Conservation (phyloP, 129 eudicot genomes). For the Escallonia herrerae region DNA sequence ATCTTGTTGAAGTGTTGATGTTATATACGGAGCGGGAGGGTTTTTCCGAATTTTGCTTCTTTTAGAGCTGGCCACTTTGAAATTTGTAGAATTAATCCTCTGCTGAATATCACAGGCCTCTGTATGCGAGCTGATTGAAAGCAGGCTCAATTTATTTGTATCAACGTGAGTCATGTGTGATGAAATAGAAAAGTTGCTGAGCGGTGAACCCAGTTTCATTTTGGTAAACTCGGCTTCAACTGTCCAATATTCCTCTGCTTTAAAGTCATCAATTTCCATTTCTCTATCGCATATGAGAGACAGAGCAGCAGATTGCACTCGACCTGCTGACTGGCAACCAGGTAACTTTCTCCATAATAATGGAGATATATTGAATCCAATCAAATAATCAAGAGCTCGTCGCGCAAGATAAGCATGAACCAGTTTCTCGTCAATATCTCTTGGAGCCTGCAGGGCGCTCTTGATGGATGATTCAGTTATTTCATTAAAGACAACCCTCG, state of each 20-base stretch:
- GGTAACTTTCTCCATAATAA: constrained; percentile 90
- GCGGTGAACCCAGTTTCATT: constrained; percentile 9
- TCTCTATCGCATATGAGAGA: constrained; percentile 84
- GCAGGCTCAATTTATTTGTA: constrained; percentile 48
- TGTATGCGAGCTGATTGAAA: constrained; percentile 40
- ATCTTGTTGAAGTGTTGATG: constrained; percentile 97
- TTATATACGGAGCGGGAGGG: constrained; percentile 74
- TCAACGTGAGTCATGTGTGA: constrained; percentile 68
- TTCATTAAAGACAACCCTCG: constrained; percentile 83
- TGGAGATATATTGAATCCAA: constrained; percentile 95
- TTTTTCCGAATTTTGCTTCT: constrained; percentile 47
- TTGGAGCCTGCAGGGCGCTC: constrained; percentile 70
- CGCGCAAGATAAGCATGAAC: constrained; percentile 95
- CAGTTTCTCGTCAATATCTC: constrained; percentile 70
- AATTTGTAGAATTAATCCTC: constrained; percentile 32
- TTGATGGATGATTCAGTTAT: constrained; percentile 88
- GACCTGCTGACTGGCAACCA: constrained; percentile 96
- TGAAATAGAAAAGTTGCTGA: constrained; percentile 10
- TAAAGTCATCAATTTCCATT: constrained; percentile 71
- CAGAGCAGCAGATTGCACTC: constrained; percentile 94
- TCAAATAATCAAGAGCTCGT: constrained; percentile 91
- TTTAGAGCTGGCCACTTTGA: constrained; percentile 46
- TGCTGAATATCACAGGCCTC: constrained; percentile 56
- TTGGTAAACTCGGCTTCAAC: constrained; percentile 42
- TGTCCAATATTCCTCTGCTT: constrained; percentile 85